Evolutionary conservation across 2,329 filamentous ascomycete species (phyloP), one percentile per base, ranked within the genome.

Genomic region (Drechslerella coelobrocha): DNA sequence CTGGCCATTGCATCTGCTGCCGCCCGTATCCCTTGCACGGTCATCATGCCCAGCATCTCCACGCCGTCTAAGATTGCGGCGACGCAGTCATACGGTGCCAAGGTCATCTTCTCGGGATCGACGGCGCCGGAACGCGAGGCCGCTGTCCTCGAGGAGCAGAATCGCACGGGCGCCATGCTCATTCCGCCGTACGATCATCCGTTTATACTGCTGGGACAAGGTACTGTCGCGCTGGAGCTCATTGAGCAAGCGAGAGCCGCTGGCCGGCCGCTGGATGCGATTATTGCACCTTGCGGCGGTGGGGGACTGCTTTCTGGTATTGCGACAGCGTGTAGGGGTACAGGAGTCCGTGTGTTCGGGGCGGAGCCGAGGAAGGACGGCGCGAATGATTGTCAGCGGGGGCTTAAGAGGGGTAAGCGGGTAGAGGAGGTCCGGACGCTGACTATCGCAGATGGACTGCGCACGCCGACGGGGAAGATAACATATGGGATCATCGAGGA

Each of bases 151-250:
- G 80, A 86, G 2, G 86, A 97, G 4, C 84, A 91, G 0, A 81
- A 81, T 26, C 81, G 87, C 68, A 96, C 90, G 0, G 88, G 89
- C 41, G 92, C 91, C 0, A 86, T 88, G 0, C 82, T 97, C 8
- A 84, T 99, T 2, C 92, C 92, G 59, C 92, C 94, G 0, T 97
- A 97, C 78, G 91, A 97, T 78, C 90, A 97, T 79, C 89, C 90
- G 1, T 86, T 97, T 78, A 92, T 97, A 74, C 89, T 97, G 61
- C 85, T 96, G 0, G 93, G 94, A 0, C 92, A 97, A 81, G 94
- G 93, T n/a, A 97, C 93, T 0, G 82, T 90, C 72, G 92, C 87
- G 0, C 78, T 97, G 3, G 94, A 99, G 79, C 79, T 97, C 31
- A 88, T 92, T 77, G 81, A 84, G 69, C 92, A 97, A 77, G 89